Evolutionary conservation across 805 yeast genomes (phyloP), one percentile per base, ranked within the genome.

Genomic region (Nakazawaea populi): DNA sequence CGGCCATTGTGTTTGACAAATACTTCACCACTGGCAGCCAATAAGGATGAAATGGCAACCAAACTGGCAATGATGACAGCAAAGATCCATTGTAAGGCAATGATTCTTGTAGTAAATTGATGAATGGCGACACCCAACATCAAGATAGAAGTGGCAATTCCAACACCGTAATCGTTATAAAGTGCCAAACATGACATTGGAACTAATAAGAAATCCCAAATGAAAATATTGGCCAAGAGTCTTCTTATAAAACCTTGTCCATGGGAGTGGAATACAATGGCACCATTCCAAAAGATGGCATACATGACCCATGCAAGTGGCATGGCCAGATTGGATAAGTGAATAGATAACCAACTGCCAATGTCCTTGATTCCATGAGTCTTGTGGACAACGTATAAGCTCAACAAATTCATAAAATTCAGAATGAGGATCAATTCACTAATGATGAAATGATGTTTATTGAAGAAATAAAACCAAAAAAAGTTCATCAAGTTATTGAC

Each of bases 41-140:
- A 65, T 14, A 79, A 57, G 6, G 86, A 71, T 46, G 75, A 63
- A 24, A 82, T 59, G 52, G 82, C 74, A 62, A 85, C 73, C 32
- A 82, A 49, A 5, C 79, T 82, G 8, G 87, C 68, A 54, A 87
- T 86, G 49, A 77, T 65, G 56, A 85, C 80, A 4, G 90, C 95
- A 70, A 88, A 88, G 56, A 85, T 79, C 96, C 96, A 88, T 70
- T 88, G 96, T 56, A 88, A 73, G 2, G 92, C 92, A 68, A 88
- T 75, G 37, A 80, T 70, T 67, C 79, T 85, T 45, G 82, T 77
- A 61, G 82, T 73, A 49, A 88, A 63, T 67, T 88, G 96, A 49
- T 85, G 84, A 43, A 85, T 70, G 4, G 83, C 92, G 43, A 88
- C 63, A 36, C 87, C 91, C 51, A 85, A 74, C 54, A 76, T 70